Base-by-base conservation (phyloP, 2,329 filamentous ascomycete species). In the Botrytis fabae region DNA sequence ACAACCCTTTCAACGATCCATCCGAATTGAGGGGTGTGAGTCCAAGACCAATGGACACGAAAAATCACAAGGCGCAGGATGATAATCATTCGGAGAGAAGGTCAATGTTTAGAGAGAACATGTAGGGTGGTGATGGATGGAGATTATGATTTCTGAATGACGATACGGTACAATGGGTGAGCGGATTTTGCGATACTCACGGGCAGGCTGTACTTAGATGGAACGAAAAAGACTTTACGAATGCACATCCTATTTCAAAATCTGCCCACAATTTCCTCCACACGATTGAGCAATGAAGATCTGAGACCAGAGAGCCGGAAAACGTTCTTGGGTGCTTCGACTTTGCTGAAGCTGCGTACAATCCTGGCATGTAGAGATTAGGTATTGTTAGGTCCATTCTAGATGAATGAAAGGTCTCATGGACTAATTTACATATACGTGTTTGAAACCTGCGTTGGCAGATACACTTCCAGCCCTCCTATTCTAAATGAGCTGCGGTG, bases 11-110 rank as follows among this genome's bases (percentile, higher is more conserved):
- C 80, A 91, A 90, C 70, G 92, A 93, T 77, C 78, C 83, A 70
- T 89, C 87, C 14, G 90, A 89, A 80, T 78, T 93, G 82, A 84
- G 92, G 72, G 92, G 92, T 40, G 90, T 95, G 44, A 95, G 92
- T 81, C 93, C 93, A 4, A 82, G 93, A 76, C 93, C 93, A n/a
- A 88, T 92, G 77, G 85, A 89, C 68, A 22, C 75, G 60, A 78
- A 80, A 69, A 82, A 80, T 22, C 71, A 75, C 38, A 75, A 71
- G 38, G 46, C 68, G 51, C 82, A 82, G 73, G 73, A 76, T 38
- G 86, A 87, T 73, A 91, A 89, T 80, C 89, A 89, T n/a, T 88
- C 87, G 14, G 91, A 92, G 83, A 85, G 91, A 81, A 87, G 88
- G 80, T 93, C 90, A 74, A 86, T 92, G 76, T 94, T 93, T 79